Percentiles rank a stretch among this genome's conserved stretches.
Conservation (phyloP, 148 eudicot species). For the Heliosperma pusillum region DNA sequence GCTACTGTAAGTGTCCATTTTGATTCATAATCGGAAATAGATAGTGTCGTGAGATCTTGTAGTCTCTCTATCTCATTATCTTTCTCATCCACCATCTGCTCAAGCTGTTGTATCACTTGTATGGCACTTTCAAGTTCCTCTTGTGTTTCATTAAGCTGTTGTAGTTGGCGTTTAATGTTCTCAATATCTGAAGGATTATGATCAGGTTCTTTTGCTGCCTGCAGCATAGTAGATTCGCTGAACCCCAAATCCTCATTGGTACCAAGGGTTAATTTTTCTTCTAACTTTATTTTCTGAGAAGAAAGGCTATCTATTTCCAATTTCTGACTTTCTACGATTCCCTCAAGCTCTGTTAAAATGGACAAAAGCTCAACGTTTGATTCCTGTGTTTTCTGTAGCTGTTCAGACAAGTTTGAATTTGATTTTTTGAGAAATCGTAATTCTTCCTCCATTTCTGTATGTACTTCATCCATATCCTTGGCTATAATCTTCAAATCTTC, state of each 20-base stretch:
- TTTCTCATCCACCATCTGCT: constrained; percentile 45
- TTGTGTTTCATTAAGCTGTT: constrained; percentile 52
- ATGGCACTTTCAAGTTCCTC: constrained; percentile 41
- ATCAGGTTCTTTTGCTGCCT: constrained; percentile 13
- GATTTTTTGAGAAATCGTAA: constrained; percentile 54
- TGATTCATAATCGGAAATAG: constrained; percentile 39
- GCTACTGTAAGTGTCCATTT: constrained; percentile 43
- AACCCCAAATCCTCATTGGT: background rate
- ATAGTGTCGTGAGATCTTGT: constrained; percentile 27
- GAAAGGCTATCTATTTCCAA: constrained; percentile 67
- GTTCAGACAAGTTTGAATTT: constrained; percentile 53
- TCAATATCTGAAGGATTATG: constrained; percentile 29
- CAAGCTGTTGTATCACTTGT: constrained; percentile 28
- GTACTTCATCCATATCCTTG: constrained; percentile 36
- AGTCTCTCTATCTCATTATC: constrained; percentile 41
- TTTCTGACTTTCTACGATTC: constrained; percentile 69
- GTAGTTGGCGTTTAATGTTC: constrained; percentile 36
- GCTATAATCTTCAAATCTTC: constrained; percentile 39
- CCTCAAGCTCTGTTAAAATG: constrained; percentile 86
- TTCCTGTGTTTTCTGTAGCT: constrained; percentile 71
- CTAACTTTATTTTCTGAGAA: constrained; percentile 33
- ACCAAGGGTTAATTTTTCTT: constrained; percentile 21
- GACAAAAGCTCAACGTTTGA: constrained; percentile 79
- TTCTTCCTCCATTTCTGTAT: constrained; percentile 65
- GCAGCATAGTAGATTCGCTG: constrained; percentile 1